These are phyloP conservation scores for Emmonsiellopsis sp. DNA, from an alignment of 2,329 filamentous ascomycete genomes.

Conservation along the genomic window DNA sequence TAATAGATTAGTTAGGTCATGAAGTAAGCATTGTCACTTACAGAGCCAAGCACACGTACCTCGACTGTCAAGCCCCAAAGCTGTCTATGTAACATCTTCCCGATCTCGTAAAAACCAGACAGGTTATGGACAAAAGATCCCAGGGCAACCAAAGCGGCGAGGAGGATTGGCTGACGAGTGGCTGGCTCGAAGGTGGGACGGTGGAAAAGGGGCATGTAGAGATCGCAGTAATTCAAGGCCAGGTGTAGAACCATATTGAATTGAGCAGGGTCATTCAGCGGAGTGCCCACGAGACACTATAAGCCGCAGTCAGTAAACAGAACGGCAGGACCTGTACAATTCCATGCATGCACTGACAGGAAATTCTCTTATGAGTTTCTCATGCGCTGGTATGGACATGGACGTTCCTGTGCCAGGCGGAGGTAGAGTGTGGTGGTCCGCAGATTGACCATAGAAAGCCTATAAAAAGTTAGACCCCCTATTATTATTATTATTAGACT, in stretches of 20 bases:
- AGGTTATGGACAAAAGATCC: conserved; percentile 9
- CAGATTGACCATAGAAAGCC: conserved; percentile 6
- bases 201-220: conserved; percentile 16
- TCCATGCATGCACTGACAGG: conserved; percentile 5
- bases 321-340: neutral
- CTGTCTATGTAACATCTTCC: conserved; percentile 10
- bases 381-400: conserved; percentile 8
- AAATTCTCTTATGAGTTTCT: conserved; percentile 9
- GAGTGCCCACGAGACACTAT: conserved; percentile 7
- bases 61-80: conserved; percentile 12
- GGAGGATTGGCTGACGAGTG: conserved; percentile 8
- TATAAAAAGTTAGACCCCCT: conserved; percentile 1
- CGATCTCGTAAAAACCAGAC: conserved; percentile 7
- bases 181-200: conserved; percentile 13
- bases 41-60: conserved; percentile 3
- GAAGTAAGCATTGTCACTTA: neutral
- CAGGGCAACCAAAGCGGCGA: conserved; percentile 13
- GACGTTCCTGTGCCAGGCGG: conserved; percentile 1
- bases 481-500: neutral
- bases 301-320: neutral
- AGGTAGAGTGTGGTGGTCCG: conserved; percentile 2
- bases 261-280: conserved; percentile 9
- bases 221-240: conserved; percentile 15
- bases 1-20: neutral
- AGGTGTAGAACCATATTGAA: conserved; percentile 7